Percentiles rank a stretch among this genome's conserved stretches.
phyloP scores from a whole-genome alignment of 2,329 filamentous ascomycete species.

The Cytospora chrysosperma region DNA sequence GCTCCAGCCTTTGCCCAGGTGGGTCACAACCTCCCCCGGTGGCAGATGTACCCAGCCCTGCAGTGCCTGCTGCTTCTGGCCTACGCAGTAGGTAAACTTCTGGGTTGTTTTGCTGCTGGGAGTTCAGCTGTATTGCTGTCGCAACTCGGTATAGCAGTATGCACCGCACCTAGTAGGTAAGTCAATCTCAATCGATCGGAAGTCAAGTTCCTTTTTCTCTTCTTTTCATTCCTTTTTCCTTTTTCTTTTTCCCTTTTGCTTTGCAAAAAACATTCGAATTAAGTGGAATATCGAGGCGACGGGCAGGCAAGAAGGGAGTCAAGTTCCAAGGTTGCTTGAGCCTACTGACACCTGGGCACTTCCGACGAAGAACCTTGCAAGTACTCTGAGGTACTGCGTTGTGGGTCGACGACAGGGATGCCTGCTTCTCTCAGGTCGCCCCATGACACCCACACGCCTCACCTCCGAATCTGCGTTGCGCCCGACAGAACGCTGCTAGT shows the following conservation, averaged over 20 bases:
- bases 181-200: not conserved
- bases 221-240: too few relatives aligned
- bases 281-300: not conserved
- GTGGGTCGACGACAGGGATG: slow-evolving; percentile 8
- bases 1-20: slow-evolving; percentile 7
- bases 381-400: slow-evolving; percentile 11
- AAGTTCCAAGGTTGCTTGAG: too few relatives aligned
- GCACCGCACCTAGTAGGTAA: not conserved
- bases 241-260: too few relatives aligned
- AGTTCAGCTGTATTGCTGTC: not conserved
- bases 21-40: not conserved
- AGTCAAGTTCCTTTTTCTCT: not conserved
- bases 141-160: not conserved
- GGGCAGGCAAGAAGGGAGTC: too few relatives aligned
- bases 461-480: slow-evolving; percentile 1
- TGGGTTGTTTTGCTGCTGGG: not conserved
- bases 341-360: not conserved
- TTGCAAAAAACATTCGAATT: not conserved
- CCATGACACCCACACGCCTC: slow-evolving; percentile 20
- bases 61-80: too few relatives aligned
- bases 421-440: slow-evolving; percentile 11
- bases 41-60: not conserved
- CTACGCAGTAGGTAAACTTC: too few relatives aligned
- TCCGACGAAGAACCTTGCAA: not conserved
- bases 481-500: not conserved